Evolutionary conservation across 768 basidiomycete species (phyloP).

Genomic region (Auriscalpium vulgare): DNA sequence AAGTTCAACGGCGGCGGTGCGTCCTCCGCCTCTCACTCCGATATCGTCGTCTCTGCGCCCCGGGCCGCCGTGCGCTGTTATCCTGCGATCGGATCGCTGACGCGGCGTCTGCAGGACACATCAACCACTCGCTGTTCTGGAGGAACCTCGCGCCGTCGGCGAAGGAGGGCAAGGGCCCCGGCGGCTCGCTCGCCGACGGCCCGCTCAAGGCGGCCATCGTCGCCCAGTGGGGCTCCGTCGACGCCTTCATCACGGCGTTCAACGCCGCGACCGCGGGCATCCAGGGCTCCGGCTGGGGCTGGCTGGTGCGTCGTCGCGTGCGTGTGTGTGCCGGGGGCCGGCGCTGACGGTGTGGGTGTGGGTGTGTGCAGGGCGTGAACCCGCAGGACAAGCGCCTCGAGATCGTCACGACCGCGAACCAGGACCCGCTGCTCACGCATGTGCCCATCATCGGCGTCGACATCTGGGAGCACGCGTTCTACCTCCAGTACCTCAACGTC

Average conservation of each 20-base stretch:
- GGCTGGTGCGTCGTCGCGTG: conserved; percentile 62
- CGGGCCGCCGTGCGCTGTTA: not conserved
- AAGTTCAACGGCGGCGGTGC: conserved; percentile 95
- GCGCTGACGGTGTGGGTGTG: conserved; percentile 4
- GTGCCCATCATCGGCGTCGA: conserved; percentile 87
- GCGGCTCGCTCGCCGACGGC: conserved; percentile 51
- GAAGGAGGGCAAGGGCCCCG: conserved; percentile 44
- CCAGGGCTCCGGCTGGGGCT: conserved; percentile 95
- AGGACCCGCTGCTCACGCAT: conserved; percentile 79
- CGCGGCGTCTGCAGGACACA: conserved; percentile 48
- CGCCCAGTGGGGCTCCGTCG: conserved; percentile 58
- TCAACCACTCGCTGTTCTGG: conserved; percentile 97
- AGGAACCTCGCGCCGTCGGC: conserved; percentile 74
- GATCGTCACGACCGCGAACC: conserved; percentile 88
- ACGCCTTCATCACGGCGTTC: conserved; percentile 69
- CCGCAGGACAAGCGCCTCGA: conserved; percentile 63
- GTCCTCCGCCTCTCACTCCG: conserved; percentile 21
- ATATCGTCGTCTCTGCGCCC: no score
- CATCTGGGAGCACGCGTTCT: conserved; percentile 95
- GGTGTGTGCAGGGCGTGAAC: conserved; percentile 65
- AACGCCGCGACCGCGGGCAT: conserved; percentile 80
- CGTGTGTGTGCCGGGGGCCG: not conserved
- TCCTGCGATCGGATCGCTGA: not conserved
- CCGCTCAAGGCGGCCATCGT: conserved; percentile 60
- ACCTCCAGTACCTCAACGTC: conserved; percentile 93